These are phyloP conservation scores for Exidia glandulosa DNA, from an alignment of 768 basidiomycete genomes.

Conservation along the genomic window DNA sequence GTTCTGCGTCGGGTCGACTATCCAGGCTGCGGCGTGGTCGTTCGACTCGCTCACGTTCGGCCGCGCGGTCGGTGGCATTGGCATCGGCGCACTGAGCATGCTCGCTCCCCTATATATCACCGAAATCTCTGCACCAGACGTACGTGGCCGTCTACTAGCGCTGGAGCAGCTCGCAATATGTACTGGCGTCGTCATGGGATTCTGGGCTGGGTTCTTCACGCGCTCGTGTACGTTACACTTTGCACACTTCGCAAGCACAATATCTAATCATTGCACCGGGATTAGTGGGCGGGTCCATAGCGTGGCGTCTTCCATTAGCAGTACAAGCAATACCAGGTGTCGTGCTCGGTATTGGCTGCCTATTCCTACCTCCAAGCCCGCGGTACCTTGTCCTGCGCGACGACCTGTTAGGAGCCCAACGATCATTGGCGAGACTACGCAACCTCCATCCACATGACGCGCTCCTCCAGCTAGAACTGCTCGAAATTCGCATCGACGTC, in stretches of 20 bases:
- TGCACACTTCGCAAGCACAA: background rate
- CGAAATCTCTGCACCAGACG: slow-evolving; percentile 73
- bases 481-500: background rate
- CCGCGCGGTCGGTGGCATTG: slow-evolving; percentile 65
- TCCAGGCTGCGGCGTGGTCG: slow-evolving; percentile 52
- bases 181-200: slow-evolving; percentile 69
- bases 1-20: slow-evolving; percentile 60
- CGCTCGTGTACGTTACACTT: slow-evolving; percentile 38
- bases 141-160: slow-evolving; percentile 67
- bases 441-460: slow-evolving; percentile 35
- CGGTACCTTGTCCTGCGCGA: slow-evolving; percentile 48
- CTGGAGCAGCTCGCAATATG: slow-evolving; percentile 77
- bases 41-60: slow-evolving; percentile 53
- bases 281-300: slow-evolving; percentile 51
- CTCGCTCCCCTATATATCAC: slow-evolving; percentile 75
- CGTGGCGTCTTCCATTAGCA: slow-evolving; percentile 71
- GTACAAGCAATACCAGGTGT: slow-evolving; percentile 62
- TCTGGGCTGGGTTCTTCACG: slow-evolving; percentile 72
- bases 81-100: slow-evolving; percentile 74
- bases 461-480: slow-evolving; percentile 32
- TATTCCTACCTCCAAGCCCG: slow-evolving; percentile 37
- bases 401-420: slow-evolving; percentile 43
- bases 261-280: background rate
- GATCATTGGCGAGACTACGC: slow-evolving; percentile 46
- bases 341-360: slow-evolving; percentile 49